phyloP scores from a whole-genome alignment of 2,329 filamentous ascomycete genomes.

The Mycocentrospora acerina region DNA sequence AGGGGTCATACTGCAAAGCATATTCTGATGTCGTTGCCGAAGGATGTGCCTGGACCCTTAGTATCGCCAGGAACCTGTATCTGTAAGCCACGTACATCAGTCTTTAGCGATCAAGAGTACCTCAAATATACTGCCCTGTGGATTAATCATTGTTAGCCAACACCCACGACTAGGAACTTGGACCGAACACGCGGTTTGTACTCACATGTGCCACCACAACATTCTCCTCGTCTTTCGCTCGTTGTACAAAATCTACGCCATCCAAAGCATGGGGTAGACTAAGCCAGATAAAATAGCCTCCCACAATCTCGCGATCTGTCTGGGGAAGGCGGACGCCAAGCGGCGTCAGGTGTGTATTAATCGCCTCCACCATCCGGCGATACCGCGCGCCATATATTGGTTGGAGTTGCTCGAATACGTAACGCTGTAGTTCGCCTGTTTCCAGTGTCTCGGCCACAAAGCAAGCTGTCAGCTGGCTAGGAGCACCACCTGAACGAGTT shows the following conservation, averaged over 20 bases:
- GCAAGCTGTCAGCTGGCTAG: conserved; percentile 60
- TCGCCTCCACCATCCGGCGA: conserved; percentile 57
- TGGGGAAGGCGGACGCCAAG: conserved; percentile 59
- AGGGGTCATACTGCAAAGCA: conserved; percentile 33
- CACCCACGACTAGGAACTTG: conserved; percentile 7
- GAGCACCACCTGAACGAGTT: conserved; percentile 60
- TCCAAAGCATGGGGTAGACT: conserved; percentile 58
- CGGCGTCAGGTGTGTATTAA: conserved; percentile 62
- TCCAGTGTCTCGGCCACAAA: conserved; percentile 58
- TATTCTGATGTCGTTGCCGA: conserved; percentile 53
- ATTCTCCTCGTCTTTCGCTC: conserved; percentile 63
- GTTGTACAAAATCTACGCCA: conserved; percentile 57
- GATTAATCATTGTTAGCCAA: conserved; percentile 16
- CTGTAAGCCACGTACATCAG: conserved; percentile 11
- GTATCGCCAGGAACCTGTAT: conserved; percentile 48
- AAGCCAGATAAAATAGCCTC: conserved; percentile 88
- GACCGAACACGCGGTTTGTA: conserved; percentile 4
- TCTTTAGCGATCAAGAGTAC: conserved; percentile 46
- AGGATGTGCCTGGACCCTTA: conserved; percentile 49
- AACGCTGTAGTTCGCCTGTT: conserved; percentile 53
- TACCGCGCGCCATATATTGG: conserved; percentile 60
- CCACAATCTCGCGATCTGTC: conserved; percentile 56
- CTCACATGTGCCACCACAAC: conserved; percentile 62
- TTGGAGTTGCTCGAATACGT: conserved; percentile 56
- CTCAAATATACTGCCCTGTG: conserved; percentile 69